phyloP scores from a whole-genome alignment of 208 protist genomes.

The Wallacemonas sp. region DNA sequence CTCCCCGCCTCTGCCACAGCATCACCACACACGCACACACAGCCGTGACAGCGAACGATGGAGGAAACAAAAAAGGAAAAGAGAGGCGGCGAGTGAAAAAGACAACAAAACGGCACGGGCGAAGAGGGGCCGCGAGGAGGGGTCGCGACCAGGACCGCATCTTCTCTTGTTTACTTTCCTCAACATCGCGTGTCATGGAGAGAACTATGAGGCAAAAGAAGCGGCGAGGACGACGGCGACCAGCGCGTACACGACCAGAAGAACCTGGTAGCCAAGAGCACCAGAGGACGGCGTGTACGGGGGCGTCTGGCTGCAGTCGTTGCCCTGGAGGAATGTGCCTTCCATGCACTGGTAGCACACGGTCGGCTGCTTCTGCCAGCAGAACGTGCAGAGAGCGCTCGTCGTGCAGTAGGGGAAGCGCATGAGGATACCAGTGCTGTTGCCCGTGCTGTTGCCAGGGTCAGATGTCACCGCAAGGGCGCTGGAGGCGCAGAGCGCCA shows the following conservation, averaged over 20 bases:
- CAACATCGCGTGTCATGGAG: no score
- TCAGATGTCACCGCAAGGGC: neutral
- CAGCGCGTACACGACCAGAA: neutral
- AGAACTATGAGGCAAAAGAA: neutral
- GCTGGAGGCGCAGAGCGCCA: neutral
- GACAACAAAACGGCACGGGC: neutral
- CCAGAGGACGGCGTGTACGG: neutral
- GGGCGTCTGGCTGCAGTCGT: neutral
- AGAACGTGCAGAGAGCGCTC: neutral
- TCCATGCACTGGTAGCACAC: constrained; percentile 11
- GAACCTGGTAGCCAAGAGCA: neutral
- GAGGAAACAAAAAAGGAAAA: neutral
- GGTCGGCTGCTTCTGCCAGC: constrained; percentile 9
- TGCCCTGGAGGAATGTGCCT: neutral
- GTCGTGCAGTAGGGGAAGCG: neutral
- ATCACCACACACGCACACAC: no score
- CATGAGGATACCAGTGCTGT: neutral
- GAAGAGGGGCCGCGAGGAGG: neutral
- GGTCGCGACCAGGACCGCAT: neutral
- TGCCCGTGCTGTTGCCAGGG: neutral
- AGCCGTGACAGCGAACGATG: neutral
- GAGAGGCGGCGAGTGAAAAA: constrained; percentile 1
- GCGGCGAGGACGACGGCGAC: neutral
- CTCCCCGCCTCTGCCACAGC: no score
- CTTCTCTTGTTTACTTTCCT: no score